phyloP scores from a whole-genome alignment of 2,329 filamentous ascomycete species.

The Fusarium pseudonygamai region DNA sequence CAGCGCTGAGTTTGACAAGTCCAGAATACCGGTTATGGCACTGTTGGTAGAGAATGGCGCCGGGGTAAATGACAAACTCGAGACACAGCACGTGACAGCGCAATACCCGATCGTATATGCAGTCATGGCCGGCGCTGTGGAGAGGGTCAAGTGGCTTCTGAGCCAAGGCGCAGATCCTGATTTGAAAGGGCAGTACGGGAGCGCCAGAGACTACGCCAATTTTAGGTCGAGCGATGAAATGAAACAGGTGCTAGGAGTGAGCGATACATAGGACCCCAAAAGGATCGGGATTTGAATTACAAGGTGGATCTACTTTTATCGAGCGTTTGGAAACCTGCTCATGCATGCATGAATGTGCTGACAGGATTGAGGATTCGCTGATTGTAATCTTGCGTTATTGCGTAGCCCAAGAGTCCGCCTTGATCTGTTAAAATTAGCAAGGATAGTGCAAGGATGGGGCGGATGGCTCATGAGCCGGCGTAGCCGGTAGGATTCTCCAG shows the following conservation, averaged over 20 bases:
- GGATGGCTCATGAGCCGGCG: not conserved
- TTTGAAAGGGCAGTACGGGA: conserved; percentile 20
- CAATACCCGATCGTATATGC: conserved; percentile 31
- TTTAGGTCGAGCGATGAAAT: conserved; percentile 21
- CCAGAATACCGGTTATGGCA: conserved; percentile 31
- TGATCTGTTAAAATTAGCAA: not conserved
- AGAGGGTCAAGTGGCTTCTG: conserved; percentile 34
- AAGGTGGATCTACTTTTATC: not conserved
- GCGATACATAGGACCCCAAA: not conserved
- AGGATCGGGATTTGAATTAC: not conserved
- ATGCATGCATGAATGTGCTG: not conserved
- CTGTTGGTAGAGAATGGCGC: conserved; percentile 23
- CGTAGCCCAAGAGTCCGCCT: not conserved
- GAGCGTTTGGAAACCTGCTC: no score
- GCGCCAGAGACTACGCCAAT: conserved; percentile 11
- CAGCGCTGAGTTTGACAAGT: conserved; percentile 10
- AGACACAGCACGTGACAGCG: conserved; percentile 11
- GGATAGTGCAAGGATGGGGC: not conserved
- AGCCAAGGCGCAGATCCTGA: conserved; percentile 26
- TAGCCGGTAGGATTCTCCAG: not conserved
- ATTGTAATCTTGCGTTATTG: not conserved
- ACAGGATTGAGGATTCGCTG: not conserved
- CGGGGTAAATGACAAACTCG: conserved; percentile 11
- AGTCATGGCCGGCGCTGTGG: conserved; percentile 28
- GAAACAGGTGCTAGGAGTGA: conserved; percentile 21